A percentile compares a stretch with the other conserved stretches of the same genome.
phyloP scores from a whole-genome alignment of 176 grass and related monocot species.

The Rhynchospora tenuis region DNA sequence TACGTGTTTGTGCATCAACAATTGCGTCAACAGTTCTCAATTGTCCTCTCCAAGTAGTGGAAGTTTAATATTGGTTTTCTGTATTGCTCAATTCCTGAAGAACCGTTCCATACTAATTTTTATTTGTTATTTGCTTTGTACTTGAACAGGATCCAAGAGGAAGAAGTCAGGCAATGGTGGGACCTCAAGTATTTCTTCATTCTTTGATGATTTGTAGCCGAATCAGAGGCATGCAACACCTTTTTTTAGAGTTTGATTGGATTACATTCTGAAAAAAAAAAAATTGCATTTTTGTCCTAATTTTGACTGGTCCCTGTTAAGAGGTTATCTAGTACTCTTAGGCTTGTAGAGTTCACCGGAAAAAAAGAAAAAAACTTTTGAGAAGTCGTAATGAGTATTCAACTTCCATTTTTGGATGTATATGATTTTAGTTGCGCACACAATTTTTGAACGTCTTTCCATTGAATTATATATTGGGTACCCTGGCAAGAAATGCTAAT shows the following conservation, averaged over 20 bases:
- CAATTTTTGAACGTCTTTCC: not conserved
- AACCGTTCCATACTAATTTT: not conserved
- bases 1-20: too few relatives aligned
- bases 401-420: not conserved
- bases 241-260: not conserved
- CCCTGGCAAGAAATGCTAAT: not conserved
- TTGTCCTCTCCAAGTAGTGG: not conserved
- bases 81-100: not conserved
- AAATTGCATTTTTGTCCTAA: not conserved
- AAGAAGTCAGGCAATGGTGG: constrained; percentile 13
- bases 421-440: not conserved
- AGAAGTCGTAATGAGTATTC: too few relatives aligned
- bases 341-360: not conserved
- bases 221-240: not conserved
- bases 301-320: not conserved
- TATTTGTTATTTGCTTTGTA: not conserved
- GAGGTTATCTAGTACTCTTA: not conserved
- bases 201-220: constrained; percentile 24
- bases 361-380: too few relatives aligned
- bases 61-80: not conserved
- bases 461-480: not conserved
- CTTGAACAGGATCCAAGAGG: constrained; percentile 26
- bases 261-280: not conserved
- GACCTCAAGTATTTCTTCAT: not conserved
- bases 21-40: not conserved